Base-by-base conservation (phyloP, 169 alveolate genomes). In the Cryptosporidium ubiquitum region DNA sequence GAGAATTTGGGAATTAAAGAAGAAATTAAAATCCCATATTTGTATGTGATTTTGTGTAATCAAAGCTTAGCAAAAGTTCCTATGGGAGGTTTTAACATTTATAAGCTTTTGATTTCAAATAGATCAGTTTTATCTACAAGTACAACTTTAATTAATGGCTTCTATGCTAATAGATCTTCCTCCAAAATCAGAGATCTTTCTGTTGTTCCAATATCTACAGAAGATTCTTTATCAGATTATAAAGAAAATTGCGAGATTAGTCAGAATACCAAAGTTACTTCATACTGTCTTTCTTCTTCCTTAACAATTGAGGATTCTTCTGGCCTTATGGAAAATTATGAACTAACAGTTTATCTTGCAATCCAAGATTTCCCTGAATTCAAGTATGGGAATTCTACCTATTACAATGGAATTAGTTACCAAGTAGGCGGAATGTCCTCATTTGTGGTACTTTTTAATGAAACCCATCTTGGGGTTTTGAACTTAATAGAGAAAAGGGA, bases 241-340 rank as follows among this genome's bases (percentile, higher is more conserved):
- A 42, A 47, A 47, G 57, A 79, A n/a, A 44, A 18, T 16, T 79
- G 86, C 37, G 61, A n/a, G 16, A 14, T 79, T 5, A 33, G 39
- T 14, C 73, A 61, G 31, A 20, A 31, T 18, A 5, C 33, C 4
- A 35, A 20, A 7, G 75, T 79, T 5, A 79, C 61, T 40, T 60
- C 75, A 14, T 79, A 79, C 35, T 79, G 86, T 31, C 69, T 79
- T 33, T 61, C 86, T 4, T 61, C 79, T 2, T 79, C 86, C 9
- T 14, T 79, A 12, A 39, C 1, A 44, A 26, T 44, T 31, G 20
- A 16, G n/a, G 55, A 10, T 1, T 0, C 40, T 4, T 14, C 85
- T 20, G 44, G 35, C 0, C 39, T 73, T 9, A 7, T 5, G 7
- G 52, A 35, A 26, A 79, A 79, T 20, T 79, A 79, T 18, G 86